Evolutionary conservation across 1,284 basidiomycete species (phyloP), one percentile per base, ranked within the genome.

Genomic region (Pisolithus thermaeus): DNA sequence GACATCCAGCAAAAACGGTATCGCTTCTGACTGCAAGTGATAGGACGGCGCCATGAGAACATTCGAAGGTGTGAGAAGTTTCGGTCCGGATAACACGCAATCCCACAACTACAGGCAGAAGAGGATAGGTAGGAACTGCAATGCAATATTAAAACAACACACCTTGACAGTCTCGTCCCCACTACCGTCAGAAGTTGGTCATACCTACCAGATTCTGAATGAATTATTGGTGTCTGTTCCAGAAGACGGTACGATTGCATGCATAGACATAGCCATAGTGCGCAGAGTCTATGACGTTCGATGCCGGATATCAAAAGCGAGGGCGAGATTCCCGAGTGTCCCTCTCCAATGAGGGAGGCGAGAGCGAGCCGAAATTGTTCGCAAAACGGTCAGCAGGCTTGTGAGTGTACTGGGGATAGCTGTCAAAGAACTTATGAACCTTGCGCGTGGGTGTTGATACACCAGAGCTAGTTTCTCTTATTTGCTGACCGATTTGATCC

Each of bases 191-290:
- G 78, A 12, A 95, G 77, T 57, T 84, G 80, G 20, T 64, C 62
- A 2, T 62, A 67, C 7, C 71, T 72, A 22, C 74, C 72, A 2
- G 62, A 57, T 38, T 61, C 64, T 28, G 65, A 53, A 9, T 52
- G 54, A 55, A 57, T 70, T 65, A 52, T 71, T 63, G 7, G 66
- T 70, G 23, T 72, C 70, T 50, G 70, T 69, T 45, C 69, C 61
- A 9, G 62, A 65, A 28, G 70, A 70, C 18, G 77, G 77, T 7
- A 87, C 64, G 35, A 87, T 70, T 1, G 81, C 76, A 97, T 84
- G 58, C 89, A 92, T 97, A 97, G 14, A 97, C 80, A 65, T 98
- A 98, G 9, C 95, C 95, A 67, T 84, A 93, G 67, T 98, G 95
- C 1, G 94, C 95, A 2, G 90, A 89, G 58, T 90, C 84, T 32